These are phyloP conservation scores for Cadophora malorum DNA, from an alignment of 2,329 filamentous ascomycete species.

Conservation along the genomic window DNA sequence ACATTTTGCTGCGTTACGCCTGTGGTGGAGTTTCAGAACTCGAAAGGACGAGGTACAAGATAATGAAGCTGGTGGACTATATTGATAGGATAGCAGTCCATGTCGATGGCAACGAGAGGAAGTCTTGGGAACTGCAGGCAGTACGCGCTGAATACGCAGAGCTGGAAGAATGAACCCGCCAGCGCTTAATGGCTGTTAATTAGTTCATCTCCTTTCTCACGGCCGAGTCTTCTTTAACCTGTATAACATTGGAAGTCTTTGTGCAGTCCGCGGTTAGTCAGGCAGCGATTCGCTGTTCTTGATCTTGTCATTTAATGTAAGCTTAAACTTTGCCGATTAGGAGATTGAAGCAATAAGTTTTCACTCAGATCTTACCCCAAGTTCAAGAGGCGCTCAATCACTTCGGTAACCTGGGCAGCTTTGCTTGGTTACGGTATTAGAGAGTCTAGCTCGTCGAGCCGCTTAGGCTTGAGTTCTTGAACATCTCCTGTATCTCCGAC, in stretches of 20 bases:
- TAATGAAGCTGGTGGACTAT: background rate
- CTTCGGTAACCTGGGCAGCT: background rate
- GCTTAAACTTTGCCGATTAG: background rate
- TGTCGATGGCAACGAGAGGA: conserved; percentile 6
- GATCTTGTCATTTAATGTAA: background rate
- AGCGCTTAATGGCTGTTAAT: background rate
- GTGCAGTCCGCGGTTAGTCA: no score
- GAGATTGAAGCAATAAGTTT: background rate
- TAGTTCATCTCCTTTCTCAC: no score
- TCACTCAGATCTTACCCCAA: background rate
- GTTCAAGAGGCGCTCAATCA: background rate
- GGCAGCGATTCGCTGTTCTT: background rate
- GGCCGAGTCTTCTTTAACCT: no score
- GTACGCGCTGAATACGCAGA: background rate
- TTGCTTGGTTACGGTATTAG: background rate
- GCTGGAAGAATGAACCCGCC: background rate
- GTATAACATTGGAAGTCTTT: no score
- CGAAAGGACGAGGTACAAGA: background rate
- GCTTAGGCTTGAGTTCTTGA: no score
- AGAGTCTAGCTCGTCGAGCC: background rate
- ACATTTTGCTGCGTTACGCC: background rate
- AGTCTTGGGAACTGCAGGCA: background rate
- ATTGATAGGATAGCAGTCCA: background rate
- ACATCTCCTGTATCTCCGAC: background rate
- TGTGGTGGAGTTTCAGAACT: background rate